Conservation (phyloP, 805 yeast genomes). For the Barnettozyma salicaria region DNA sequence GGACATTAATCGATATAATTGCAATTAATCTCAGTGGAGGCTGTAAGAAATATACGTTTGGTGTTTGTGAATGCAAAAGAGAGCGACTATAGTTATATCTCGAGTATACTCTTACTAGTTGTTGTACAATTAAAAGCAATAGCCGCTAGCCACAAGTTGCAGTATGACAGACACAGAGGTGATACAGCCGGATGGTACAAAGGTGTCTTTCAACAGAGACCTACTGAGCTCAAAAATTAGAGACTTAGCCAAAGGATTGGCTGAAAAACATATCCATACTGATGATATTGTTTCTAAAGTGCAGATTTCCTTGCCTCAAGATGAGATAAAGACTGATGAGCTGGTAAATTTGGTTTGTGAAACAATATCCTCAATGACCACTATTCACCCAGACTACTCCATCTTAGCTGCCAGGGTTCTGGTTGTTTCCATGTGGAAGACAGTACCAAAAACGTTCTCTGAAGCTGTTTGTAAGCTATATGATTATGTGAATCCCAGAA, state of each 20-base stretch:
- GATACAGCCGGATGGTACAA: background rate
- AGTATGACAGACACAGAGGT: constrained; percentile 3
- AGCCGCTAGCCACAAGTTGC: too few species aligned
- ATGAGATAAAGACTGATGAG: constrained; percentile 86
- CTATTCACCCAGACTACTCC: constrained; percentile 95
- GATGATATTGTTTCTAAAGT: constrained; percentile 2
- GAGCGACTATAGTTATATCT: too few species aligned
- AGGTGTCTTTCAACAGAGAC: background rate
- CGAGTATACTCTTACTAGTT: too few species aligned
- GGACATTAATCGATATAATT: too few species aligned
- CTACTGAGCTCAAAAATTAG: background rate
- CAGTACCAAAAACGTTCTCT: constrained; percentile 80
- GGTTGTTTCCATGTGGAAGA: constrained; percentile 90
- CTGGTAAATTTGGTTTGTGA: constrained; percentile 82
- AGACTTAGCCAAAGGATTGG: background rate
- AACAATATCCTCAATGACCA: constrained; percentile 96
- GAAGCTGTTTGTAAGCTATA: constrained; percentile 68
- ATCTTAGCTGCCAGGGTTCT: constrained; percentile 92
- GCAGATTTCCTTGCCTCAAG: constrained; percentile 59
- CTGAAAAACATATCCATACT: constrained; percentile 1
- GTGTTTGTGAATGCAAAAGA: too few species aligned
- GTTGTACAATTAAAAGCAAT: too few species aligned
- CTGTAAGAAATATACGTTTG: too few species aligned
- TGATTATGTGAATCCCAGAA: constrained; percentile 75
- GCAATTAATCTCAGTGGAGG: too few species aligned